A percentile compares a stretch with the other conserved stretches of the same genome.
Evolutionary conservation across 306 rosid genomes (phyloP).

Genomic region (Medicago arabica): DNA sequence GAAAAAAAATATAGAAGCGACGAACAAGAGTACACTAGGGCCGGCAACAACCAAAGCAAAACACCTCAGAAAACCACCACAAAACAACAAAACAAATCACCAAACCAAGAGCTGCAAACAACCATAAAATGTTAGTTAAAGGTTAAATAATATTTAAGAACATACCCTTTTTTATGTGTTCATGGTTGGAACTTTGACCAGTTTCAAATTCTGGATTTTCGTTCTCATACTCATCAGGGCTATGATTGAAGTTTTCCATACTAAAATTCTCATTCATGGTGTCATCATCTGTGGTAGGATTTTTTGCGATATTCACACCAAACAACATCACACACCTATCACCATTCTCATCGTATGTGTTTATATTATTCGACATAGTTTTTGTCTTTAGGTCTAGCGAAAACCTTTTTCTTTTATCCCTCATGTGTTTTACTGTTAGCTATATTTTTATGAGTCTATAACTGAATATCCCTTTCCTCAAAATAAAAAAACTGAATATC

Average conservation of each 20-base stretch:
- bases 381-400: not conserved
- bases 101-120: too few species aligned
- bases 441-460: too few species aligned
- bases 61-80: too few species aligned
- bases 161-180: not conserved
- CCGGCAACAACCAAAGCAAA: too few species aligned
- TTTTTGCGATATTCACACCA: constrained; percentile 57
- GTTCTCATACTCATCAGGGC: not conserved
- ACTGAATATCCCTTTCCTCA: too few species aligned
- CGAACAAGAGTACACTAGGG: too few species aligned
- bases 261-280: constrained; percentile 46
- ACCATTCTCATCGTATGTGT: not conserved
- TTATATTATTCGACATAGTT: not conserved
- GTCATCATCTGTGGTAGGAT: not conserved
- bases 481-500: too few species aligned
- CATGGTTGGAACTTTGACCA: not conserved
- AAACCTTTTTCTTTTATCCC: too few species aligned
- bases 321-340: constrained; percentile 54
- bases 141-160: not conserved
- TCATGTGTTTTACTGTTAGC: too few species aligned
- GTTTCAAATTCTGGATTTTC: not conserved
- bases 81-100: too few species aligned
- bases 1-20: too few species aligned
- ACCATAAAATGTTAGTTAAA: too few species aligned
- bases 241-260: not conserved